Evolutionary conservation across 805 yeast genomes (phyloP).

Genomic region (Yamadazyma tumulicola): DNA sequence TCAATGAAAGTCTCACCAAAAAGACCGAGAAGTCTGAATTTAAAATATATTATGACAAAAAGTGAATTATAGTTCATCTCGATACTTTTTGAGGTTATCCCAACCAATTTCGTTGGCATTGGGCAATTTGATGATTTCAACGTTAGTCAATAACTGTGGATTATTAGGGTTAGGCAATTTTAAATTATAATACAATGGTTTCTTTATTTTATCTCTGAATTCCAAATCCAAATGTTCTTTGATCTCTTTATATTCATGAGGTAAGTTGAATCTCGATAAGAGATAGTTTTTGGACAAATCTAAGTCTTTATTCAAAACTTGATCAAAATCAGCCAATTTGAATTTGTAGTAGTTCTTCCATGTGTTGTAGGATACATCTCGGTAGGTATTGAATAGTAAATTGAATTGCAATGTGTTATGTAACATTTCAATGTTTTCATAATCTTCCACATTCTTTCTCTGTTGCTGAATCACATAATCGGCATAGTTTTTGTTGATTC

Average conservation of each 20-base stretch:
- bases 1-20: slow-evolving; percentile 3
- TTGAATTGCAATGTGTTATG: slow-evolving; percentile 42
- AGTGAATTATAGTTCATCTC: slow-evolving; percentile 6
- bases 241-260: slow-evolving; percentile 32
- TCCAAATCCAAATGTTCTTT: slow-evolving; percentile 30
- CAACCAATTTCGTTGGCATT: slow-evolving; percentile 41
- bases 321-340: slow-evolving; percentile 38
- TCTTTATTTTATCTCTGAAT: slow-evolving; percentile 29
- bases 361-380: slow-evolving; percentile 36
- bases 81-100: slow-evolving; percentile 40
- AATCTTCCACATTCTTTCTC: slow-evolving; percentile 32
- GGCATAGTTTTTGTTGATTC: slow-evolving; percentile 27
- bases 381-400: slow-evolving; percentile 34
- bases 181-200: slow-evolving; percentile 32
- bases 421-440: slow-evolving; percentile 39
- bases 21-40: slow-evolving; percentile 3
- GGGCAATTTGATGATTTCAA: slow-evolving; percentile 41
- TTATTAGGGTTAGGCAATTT: slow-evolving; percentile 27
- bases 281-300: slow-evolving; percentile 13
- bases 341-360: slow-evolving; percentile 39
- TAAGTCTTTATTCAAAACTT: slow-evolving; percentile 15
- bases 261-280: slow-evolving; percentile 28
- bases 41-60: slow-evolving; percentile 11
- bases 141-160: slow-evolving; percentile 32
- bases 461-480: slow-evolving; percentile 27